phyloP scores from a whole-genome alignment of 805 yeast species.

The Metschnikowia amazonensis region DNA sequence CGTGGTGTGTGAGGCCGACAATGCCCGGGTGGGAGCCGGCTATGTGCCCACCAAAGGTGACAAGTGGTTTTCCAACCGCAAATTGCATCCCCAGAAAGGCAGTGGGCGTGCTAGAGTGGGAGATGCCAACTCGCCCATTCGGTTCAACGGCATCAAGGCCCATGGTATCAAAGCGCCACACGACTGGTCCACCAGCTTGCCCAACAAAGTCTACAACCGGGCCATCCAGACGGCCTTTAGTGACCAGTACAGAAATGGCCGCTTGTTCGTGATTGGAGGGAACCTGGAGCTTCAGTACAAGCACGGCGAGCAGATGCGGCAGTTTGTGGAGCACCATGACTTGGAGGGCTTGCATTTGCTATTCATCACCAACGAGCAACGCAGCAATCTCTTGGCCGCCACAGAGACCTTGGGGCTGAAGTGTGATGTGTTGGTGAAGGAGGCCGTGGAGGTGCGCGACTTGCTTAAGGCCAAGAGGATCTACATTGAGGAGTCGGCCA shows the following conservation, averaged over 20 bases:
- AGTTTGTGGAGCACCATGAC: conserved; percentile 47
- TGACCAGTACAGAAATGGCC: conserved; percentile 73
- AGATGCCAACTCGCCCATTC: conserved; percentile 90
- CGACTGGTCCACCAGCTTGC: conserved; percentile 78
- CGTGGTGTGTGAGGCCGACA: conserved; percentile 87
- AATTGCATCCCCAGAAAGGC: conserved; percentile 87
- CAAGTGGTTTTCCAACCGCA: conserved; percentile 78
- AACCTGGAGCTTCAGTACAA: conserved; percentile 36
- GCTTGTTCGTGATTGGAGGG: conserved; percentile 65
- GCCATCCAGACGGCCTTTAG: conserved; percentile 84
- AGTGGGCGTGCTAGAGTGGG: conserved; percentile 94
- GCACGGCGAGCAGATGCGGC: conserved; percentile 45
- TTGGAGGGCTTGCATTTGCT: conserved; percentile 53
- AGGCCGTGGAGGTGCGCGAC: conserved; percentile 80
- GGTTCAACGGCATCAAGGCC: conserved; percentile 87
- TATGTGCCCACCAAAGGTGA: conserved; percentile 85
- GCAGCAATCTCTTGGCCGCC: conserved; percentile 58
- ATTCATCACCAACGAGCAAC: conserved; percentile 60
- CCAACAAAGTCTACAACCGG: conserved; percentile 62
- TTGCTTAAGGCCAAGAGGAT: conserved; percentile 74
- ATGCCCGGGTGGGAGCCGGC: conserved; percentile 82
- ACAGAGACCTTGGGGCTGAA: conserved; percentile 50
- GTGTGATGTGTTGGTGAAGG: conserved; percentile 66
- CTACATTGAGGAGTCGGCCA: conserved; percentile 67
- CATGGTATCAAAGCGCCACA: conserved; percentile 87